Percentiles rank a stretch among this genome's conserved stretches.
Evolutionary conservation across 352 stramenopile species (phyloP).

Genomic region (Phytophthora pini): DNA sequence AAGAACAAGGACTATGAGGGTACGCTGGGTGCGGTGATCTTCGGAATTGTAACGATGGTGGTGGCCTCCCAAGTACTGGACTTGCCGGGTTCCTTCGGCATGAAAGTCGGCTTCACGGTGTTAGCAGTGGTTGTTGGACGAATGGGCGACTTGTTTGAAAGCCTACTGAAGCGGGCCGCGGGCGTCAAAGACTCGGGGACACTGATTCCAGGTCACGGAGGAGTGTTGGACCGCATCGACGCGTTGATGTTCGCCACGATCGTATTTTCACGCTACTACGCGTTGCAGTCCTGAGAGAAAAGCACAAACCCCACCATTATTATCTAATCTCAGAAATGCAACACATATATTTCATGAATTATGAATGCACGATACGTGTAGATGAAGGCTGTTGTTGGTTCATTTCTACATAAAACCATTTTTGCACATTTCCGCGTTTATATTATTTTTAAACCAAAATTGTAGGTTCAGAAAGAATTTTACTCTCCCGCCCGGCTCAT

Average conservation of each 20-base stretch:
- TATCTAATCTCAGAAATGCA: too few relatives aligned
- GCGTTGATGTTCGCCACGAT: slow-evolving; percentile 92
- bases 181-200: slow-evolving; percentile 95
- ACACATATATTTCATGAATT: too few relatives aligned
- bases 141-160: slow-evolving; percentile 95
- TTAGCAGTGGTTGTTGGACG: slow-evolving; percentile 93
- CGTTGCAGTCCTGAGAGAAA: slow-evolving; percentile 28
- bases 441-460: too few relatives aligned
- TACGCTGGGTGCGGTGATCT: slow-evolving; percentile 83
- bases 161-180: slow-evolving; percentile 94
- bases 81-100: slow-evolving; percentile 76
- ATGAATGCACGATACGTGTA: too few relatives aligned
- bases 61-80: slow-evolving; percentile 65
- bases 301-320: not conserved
- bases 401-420: too few relatives aligned
- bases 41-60: slow-evolving; percentile 85
- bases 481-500: too few relatives aligned
- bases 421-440: too few relatives aligned
- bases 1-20: slow-evolving; percentile 97
- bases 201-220: slow-evolving; percentile 94
- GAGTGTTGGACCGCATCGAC: slow-evolving; percentile 95
- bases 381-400: too few relatives aligned
- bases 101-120: slow-evolving; percentile 83
- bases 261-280: slow-evolving; percentile 64
- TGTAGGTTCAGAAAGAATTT: too few relatives aligned